phyloP scores from a whole-genome alignment of 2,329 filamentous ascomycete genomes.

The Alternaria dauci region DNA sequence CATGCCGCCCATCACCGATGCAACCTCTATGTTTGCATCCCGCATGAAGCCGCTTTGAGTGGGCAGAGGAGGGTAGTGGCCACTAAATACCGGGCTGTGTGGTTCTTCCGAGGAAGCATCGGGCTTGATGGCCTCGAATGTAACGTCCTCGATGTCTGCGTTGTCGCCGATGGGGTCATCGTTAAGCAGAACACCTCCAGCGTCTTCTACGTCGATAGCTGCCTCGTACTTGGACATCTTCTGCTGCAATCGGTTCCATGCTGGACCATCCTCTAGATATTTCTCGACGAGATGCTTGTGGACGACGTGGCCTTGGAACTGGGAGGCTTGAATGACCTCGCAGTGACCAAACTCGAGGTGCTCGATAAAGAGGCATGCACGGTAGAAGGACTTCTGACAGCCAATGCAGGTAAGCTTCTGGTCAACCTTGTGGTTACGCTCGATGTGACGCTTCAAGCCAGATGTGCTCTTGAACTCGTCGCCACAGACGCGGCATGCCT shows the following conservation, averaged over 20 bases:
- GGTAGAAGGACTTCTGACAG: constrained; percentile 59
- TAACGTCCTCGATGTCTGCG: constrained; percentile 26
- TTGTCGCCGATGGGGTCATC: constrained; percentile 28
- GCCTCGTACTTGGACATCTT: constrained; percentile 43
- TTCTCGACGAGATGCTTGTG: constrained; percentile 59
- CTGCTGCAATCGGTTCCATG: constrained; percentile 35
- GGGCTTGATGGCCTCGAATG: constrained; percentile 39
- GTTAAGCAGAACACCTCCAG: constrained; percentile 33
- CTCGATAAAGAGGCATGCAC: constrained; percentile 59
- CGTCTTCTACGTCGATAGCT: constrained; percentile 38
- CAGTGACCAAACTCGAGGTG: constrained; percentile 66
- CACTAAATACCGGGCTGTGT: not conserved
- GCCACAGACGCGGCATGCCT: constrained; percentile 65
- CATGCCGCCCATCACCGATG: constrained; percentile 21
- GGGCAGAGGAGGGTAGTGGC: constrained; percentile 34
- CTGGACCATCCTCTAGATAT: constrained; percentile 31
- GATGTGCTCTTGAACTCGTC: constrained; percentile 63
- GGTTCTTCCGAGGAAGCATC: constrained; percentile 15
- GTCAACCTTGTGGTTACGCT: constrained; percentile 56
- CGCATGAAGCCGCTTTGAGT: constrained; percentile 6
- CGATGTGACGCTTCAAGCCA: constrained; percentile 63
- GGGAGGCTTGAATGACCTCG: constrained; percentile 49
- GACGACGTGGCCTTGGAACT: constrained; percentile 60
- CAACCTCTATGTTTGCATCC: constrained; percentile 10
- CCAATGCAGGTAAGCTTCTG: constrained; percentile 64